Percentiles rank a stretch among this genome's conserved stretches.
These are phyloP conservation scores for Myochromella boudieri DNA, from an alignment of 768 basidiomycete species.

Conservation along the genomic window DNA sequence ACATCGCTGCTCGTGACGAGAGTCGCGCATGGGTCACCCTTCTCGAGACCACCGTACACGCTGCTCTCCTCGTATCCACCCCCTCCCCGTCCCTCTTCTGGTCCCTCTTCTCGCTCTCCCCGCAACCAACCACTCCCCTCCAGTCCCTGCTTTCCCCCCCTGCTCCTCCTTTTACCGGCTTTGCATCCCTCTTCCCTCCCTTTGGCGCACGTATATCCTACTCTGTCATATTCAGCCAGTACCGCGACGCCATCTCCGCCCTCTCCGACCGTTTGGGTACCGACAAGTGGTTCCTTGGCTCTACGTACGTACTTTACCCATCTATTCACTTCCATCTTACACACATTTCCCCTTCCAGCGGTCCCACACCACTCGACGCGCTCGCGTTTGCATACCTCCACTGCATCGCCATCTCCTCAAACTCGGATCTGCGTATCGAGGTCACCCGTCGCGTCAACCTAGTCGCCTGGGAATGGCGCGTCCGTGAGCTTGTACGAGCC, in stretches of 20 bases:
- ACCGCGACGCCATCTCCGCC: slow-evolving; percentile 68
- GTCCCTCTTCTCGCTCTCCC: slow-evolving; percentile 38
- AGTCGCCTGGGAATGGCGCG: slow-evolving; percentile 75
- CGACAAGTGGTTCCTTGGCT: slow-evolving; percentile 82
- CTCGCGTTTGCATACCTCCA: slow-evolving; percentile 82
- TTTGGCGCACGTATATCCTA: slow-evolving; percentile 59
- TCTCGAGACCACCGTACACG: slow-evolving; percentile 75
- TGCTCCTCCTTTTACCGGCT: slow-evolving; percentile 69
- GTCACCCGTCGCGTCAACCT: slow-evolving; percentile 74
- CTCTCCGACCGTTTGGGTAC: slow-evolving; percentile 74
- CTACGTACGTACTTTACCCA: slow-evolving; percentile 41
- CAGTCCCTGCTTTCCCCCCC: slow-evolving; percentile 60
- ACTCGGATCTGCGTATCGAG: slow-evolving; percentile 52
- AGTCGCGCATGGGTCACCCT: slow-evolving; percentile 82
- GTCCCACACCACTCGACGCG: slow-evolving; percentile 80
- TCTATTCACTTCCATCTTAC: neutral
- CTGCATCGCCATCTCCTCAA: slow-evolving; percentile 48
- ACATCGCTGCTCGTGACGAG: slow-evolving; percentile 62
- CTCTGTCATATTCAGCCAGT: slow-evolving; percentile 52
- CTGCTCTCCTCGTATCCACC: slow-evolving; percentile 65
- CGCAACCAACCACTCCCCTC: slow-evolving; percentile 33
- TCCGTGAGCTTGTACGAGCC: slow-evolving; percentile 55
- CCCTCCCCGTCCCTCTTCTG: slow-evolving; percentile 43
- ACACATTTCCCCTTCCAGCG: slow-evolving; percentile 35
- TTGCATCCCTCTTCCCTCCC: slow-evolving; percentile 59